phyloP scores from a whole-genome alignment of 169 alveolate genomes.

The Cryptosporidium canis region DNA sequence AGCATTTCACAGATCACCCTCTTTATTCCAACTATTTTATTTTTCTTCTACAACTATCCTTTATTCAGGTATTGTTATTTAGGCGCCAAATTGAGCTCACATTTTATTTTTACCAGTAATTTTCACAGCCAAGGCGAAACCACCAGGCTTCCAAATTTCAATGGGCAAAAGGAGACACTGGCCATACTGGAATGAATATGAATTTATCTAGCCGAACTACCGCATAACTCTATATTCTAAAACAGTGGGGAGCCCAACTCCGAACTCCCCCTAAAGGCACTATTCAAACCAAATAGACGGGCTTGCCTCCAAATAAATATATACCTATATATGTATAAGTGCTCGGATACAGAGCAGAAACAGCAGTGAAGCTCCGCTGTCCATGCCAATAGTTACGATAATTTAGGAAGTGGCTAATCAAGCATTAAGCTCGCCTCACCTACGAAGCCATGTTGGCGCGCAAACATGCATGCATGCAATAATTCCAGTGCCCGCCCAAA shows the following conservation, averaged over 20 bases:
- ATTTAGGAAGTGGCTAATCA: not conserved
- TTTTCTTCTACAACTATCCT: not conserved
- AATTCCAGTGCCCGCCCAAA: not conserved
- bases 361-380: too few relatives aligned
- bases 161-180: not conserved
- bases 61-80: not conserved
- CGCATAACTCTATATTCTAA: not conserved
- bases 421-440: not conserved
- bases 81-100: not conserved
- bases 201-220: not conserved
- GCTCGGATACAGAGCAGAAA: too few relatives aligned
- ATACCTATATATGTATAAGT: too few relatives aligned
- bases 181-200: not conserved
- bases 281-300: too few relatives aligned
- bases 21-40: not conserved
- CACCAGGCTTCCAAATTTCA: not conserved
- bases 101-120: not conserved
- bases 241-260: not conserved
- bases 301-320: too few relatives aligned
- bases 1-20: conserved; percentile 74
- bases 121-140: not conserved
- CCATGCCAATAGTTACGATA: not conserved
- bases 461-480: not conserved
- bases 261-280: not conserved
- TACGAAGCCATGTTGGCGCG: not conserved